These are phyloP conservation scores for Penicillium arizonense DNA, from an alignment of 495 filamentous ascomycete genomes.

Conservation along the genomic window DNA sequence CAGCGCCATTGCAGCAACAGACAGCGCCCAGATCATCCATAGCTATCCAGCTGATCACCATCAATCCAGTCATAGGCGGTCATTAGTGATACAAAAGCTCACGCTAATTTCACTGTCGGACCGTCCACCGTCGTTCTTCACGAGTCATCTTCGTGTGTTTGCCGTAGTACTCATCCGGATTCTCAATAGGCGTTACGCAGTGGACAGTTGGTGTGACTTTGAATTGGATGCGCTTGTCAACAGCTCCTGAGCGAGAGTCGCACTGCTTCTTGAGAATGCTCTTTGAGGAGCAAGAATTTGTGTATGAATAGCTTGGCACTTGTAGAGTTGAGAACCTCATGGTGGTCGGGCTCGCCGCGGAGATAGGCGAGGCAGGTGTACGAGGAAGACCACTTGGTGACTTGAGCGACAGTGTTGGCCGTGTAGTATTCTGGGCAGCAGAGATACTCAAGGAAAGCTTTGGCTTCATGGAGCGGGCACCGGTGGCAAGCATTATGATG, in stretches of 20 bases:
- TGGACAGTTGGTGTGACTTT: constrained; percentile 46
- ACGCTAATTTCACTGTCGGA: constrained; percentile 27
- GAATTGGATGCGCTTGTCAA: constrained; percentile 48
- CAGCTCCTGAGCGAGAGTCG: constrained; percentile 7
- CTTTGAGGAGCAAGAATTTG: constrained; percentile 47
- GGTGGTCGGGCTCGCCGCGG: constrained; percentile 38
- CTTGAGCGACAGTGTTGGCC: constrained; percentile 41
- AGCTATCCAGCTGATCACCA: neutral
- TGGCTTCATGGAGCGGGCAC: constrained; percentile 33
- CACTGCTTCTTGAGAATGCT: constrained; percentile 52
- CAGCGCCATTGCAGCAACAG: neutral
- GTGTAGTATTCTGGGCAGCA: constrained; percentile 33
- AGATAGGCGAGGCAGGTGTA: constrained; percentile 44
- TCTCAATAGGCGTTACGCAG: constrained; percentile 53
- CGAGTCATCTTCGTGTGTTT: constrained; percentile 47
- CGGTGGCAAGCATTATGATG: constrained; percentile 39
- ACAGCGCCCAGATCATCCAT: neutral
- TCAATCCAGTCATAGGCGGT: neutral
- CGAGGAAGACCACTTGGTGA: constrained; percentile 44
- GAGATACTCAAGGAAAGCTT: constrained; percentile 51
- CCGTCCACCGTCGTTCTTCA: constrained; percentile 50
- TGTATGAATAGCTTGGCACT: constrained; percentile 42
- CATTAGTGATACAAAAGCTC: constrained; percentile 5
- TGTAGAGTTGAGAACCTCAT: constrained; percentile 45
- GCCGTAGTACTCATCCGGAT: constrained; percentile 53